Evolutionary conservation across 2,329 filamentous ascomycete species (phyloP).

Genomic region (Tolypocladium guangdongense): DNA sequence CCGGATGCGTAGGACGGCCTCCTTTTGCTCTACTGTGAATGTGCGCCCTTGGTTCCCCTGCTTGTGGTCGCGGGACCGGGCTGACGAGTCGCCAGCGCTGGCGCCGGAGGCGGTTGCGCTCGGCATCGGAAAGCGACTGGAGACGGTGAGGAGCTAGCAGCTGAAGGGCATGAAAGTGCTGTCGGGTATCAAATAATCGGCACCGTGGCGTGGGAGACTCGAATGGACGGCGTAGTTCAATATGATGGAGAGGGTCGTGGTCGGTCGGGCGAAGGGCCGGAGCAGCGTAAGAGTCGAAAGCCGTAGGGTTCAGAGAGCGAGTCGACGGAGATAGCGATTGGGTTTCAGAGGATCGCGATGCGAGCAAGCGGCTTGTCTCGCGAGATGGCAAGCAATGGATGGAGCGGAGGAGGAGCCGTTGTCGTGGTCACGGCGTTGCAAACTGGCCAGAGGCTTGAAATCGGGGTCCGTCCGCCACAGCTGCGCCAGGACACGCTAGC

Average conservation of each 20-base stretch:
- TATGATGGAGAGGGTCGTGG: neutral
- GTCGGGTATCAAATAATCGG: neutral
- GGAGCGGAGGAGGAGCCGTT: neutral
- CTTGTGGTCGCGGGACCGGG: slow-evolving; percentile 54
- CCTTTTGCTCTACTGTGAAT: slow-evolving; percentile 83
- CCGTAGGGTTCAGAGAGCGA: neutral
- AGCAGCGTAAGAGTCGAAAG: neutral
- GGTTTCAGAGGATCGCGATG: neutral
- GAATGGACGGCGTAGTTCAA: neutral
- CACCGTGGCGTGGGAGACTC: neutral
- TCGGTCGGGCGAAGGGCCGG: neutral
- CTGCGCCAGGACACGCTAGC: neutral
- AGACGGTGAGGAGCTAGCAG: neutral
- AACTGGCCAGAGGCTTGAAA: neutral
- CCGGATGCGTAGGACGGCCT: slow-evolving; percentile 80
- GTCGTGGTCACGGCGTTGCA: neutral
- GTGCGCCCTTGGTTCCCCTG: slow-evolving; percentile 66
- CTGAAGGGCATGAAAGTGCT: neutral
- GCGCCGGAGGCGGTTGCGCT: slow-evolving; percentile 44
- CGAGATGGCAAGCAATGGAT: neutral
- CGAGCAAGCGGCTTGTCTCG: neutral
- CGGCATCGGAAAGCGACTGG: slow-evolving; percentile 16
- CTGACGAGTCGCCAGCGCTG: slow-evolving; percentile 30
- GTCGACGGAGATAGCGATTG: neutral
- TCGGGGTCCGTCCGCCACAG: neutral